These are phyloP conservation scores for Pisolithus tinctorius DNA, from an alignment of 768 basidiomycete species.

Conservation along the genomic window DNA sequence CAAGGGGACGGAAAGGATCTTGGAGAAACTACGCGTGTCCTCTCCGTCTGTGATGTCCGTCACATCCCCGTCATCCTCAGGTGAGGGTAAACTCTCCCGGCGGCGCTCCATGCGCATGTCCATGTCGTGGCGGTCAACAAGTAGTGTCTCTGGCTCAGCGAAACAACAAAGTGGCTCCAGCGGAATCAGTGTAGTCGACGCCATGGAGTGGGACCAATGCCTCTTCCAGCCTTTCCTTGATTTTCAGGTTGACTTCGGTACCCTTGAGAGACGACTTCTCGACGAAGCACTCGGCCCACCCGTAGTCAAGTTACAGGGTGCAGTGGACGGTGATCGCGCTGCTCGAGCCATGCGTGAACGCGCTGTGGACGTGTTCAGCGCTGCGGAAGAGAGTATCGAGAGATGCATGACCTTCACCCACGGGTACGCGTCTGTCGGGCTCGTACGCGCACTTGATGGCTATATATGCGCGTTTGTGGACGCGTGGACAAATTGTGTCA, in stretches of 20 bases:
- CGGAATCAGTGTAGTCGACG: constrained; percentile 13
- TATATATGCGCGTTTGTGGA: constrained; percentile 69
- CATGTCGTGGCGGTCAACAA: constrained; percentile 49
- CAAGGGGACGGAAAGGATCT: constrained; percentile 58
- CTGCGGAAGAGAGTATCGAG: constrained; percentile 72
- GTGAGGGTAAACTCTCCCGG: constrained; percentile 31
- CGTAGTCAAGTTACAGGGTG: constrained; percentile 22
- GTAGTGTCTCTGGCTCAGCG: constrained; percentile 8
- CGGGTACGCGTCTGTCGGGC: constrained; percentile 74
- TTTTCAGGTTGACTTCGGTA: constrained; percentile 78
- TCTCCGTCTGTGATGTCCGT: constrained; percentile 13
- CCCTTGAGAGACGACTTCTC: constrained; percentile 68
- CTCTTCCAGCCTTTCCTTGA: constrained; percentile 94
- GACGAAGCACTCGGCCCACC: constrained; percentile 49
- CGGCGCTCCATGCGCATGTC: constrained; percentile 60
- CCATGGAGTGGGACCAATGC: constrained; percentile 77
- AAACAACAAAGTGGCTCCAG: constrained; percentile 8
- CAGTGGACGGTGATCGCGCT: constrained; percentile 32
- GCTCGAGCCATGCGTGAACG: constrained; percentile 70
- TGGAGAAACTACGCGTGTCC: constrained; percentile 61
- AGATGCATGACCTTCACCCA: constrained; percentile 80
- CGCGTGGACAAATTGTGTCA: constrained; percentile 49
- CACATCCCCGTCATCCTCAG: constrained; percentile 11
- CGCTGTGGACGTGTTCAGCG: constrained; percentile 64
- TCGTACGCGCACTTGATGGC: constrained; percentile 68